A percentile compares a stretch with the other conserved stretches of the same genome.
phyloP scores from a whole-genome alignment of 768 basidiomycete species.

The Pulveroboletus sp. region DNA sequence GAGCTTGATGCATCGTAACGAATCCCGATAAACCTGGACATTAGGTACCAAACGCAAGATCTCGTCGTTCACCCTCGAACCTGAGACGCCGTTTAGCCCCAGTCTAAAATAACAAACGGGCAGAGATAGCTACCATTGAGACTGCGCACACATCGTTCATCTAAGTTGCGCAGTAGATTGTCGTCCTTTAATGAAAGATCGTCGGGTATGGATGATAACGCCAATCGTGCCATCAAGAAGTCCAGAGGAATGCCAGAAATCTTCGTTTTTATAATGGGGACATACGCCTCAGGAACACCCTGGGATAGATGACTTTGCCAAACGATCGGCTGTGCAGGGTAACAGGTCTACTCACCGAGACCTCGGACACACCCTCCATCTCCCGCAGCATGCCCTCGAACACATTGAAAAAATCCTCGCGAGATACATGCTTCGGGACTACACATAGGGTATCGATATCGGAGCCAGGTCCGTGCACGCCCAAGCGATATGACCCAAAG shows the following conservation, averaged over 20 bases:
- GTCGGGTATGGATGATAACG: conserved; percentile 85
- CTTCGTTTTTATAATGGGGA: conserved; percentile 90
- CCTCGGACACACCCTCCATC: conserved; percentile 79
- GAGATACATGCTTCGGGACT: conserved; percentile 91
- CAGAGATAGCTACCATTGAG: conserved; percentile 59
- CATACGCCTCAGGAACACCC: conserved; percentile 96
- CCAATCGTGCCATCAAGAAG: conserved; percentile 88
- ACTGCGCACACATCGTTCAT: conserved; percentile 93
- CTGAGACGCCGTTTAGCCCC: conserved; percentile 39
- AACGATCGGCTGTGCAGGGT: neutral
- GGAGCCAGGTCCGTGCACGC: conserved; percentile 91
- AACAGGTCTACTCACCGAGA: conserved; percentile 61
- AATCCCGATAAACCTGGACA: conserved; percentile 89
- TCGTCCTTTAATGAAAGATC: conserved; percentile 89
- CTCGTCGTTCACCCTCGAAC: conserved; percentile 93
- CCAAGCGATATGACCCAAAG: conserved; percentile 96
- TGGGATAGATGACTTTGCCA: conserved; percentile 31
- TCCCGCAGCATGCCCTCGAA: conserved; percentile 88
- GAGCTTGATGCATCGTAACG: conserved; percentile 91
- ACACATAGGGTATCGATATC: conserved; percentile 99
- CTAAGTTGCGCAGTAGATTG: conserved; percentile 85
- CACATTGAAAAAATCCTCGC: conserved; percentile 92
- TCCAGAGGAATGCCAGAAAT: conserved; percentile 92
- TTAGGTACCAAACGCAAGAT: conserved; percentile 94
- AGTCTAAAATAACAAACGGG: conserved; percentile 1